Conservation (phyloP, 2,329 filamentous ascomycete species). For the Onygena corvina region DNA sequence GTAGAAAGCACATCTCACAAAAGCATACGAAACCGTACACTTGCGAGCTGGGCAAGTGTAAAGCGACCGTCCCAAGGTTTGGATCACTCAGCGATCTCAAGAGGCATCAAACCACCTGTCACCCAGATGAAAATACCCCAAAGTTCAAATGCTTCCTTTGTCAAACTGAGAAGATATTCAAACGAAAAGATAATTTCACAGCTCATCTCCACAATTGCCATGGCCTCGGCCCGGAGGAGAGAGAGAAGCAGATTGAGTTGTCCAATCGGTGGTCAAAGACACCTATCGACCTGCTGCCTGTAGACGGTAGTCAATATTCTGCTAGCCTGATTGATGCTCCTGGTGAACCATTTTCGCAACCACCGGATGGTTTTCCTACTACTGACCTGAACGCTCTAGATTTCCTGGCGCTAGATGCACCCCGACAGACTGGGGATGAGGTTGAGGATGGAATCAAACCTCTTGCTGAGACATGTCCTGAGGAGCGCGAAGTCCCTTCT, state of each 20-base stretch:
- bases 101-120: slow-evolving; percentile 43
- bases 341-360: neutral
- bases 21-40: slow-evolving; percentile 2
- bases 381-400: neutral
- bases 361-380: neutral
- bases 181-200: slow-evolving; percentile 74
- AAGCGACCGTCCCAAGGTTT: slow-evolving; percentile 44
- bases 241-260: neutral
- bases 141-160: slow-evolving; percentile 51
- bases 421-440: no score
- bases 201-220: slow-evolving; percentile 49
- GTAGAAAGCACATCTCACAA: slow-evolving; percentile 56
- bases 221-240: neutral
- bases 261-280: neutral
- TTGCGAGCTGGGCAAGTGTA: neutral
- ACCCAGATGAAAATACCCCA: slow-evolving; percentile 35
- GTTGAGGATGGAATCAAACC: no score
- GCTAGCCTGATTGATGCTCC: neutral
- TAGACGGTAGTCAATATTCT: neutral
- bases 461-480: no score
- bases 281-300: neutral
- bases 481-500: no score
- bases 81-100: slow-evolving; percentile 68
- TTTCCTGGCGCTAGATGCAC: no score
- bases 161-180: slow-evolving; percentile 54